A percentile compares a stretch with the other conserved stretches of the same genome.
Evolutionary conservation across 768 basidiomycete species (phyloP).

Genomic region (Boletus reticuloceps): DNA sequence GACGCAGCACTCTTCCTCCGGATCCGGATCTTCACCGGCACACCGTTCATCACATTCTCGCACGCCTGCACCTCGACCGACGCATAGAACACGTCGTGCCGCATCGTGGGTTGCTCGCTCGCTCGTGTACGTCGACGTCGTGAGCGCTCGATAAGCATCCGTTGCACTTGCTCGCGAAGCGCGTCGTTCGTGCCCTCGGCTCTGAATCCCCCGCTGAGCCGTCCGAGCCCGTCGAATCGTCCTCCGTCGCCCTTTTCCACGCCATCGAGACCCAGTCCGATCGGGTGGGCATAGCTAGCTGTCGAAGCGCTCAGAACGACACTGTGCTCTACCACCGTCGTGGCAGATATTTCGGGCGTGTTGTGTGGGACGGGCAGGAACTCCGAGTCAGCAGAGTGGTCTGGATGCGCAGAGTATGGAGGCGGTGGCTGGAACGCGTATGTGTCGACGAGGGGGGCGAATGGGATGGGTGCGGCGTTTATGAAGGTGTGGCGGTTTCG

Average conservation of each 20-base stretch:
- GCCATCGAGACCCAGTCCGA: constrained; percentile 29
- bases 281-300: background rate
- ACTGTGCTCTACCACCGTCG: background rate
- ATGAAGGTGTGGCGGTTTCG: constrained; percentile 13
- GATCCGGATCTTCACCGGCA: constrained; percentile 11
- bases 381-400: constrained; percentile 5
- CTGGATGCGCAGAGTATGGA: constrained; percentile 14
- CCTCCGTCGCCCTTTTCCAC: constrained; percentile 24
- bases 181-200: constrained; percentile 4
- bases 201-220: constrained; percentile 28
- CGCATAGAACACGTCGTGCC: constrained; percentile 30
- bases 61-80: constrained; percentile 8
- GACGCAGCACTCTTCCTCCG: constrained; percentile 17
- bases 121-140: constrained; percentile 18
- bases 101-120: constrained; percentile 18
- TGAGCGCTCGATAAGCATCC: constrained; percentile 18
- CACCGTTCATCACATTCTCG: background rate
- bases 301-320: background rate
- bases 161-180: constrained; percentile 19
- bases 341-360: constrained; percentile 14
- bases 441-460: constrained; percentile 27
- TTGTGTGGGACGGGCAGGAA: constrained; percentile 27
- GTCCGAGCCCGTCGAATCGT: constrained; percentile 28
- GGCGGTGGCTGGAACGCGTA: constrained; percentile 28
- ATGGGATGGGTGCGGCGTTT: constrained; percentile 18